Evolutionary conservation across 352 stramenopile genomes (phyloP).

Genomic region (Phytophthora boehmeriae): DNA sequence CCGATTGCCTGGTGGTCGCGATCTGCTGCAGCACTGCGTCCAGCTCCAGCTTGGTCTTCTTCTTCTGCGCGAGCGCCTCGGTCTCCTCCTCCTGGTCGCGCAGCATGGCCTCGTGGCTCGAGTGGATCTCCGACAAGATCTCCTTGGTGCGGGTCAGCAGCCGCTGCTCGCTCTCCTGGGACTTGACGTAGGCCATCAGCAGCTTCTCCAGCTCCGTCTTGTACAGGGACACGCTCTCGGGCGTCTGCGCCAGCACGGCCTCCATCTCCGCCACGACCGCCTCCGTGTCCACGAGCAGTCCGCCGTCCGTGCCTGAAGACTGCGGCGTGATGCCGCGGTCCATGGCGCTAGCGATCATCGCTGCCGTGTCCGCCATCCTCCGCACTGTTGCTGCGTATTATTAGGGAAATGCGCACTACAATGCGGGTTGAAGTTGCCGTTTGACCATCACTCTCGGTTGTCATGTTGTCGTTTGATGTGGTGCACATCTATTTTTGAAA

Average conservation of each 20-base stretch:
- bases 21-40: conserved; percentile 75
- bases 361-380: conserved; percentile 13
- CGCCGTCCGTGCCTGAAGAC: conserved; percentile 12
- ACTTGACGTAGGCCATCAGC: conserved; percentile 74
- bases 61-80: conserved; percentile 70
- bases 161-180: conserved; percentile 81
- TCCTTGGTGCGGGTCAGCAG: conserved; percentile 73
- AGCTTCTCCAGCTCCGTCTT: conserved; percentile 84
- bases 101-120: conserved; percentile 73
- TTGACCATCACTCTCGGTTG: conserved; percentile 7
- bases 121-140: conserved; percentile 77
- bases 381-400: not conserved
- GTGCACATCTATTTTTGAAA: no score
- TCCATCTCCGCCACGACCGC: conserved; percentile 73
- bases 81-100: conserved; percentile 83
- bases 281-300: conserved; percentile 24
- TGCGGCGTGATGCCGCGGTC: conserved; percentile 22
- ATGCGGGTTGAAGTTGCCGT: conserved; percentile 17
- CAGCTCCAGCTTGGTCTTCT: conserved; percentile 74
- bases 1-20: conserved; percentile 53
- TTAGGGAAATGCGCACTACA: conserved; percentile 10
- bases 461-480: conserved; percentile 26
- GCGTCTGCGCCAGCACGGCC: conserved; percentile 65
- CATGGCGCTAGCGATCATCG: conserved; percentile 1
- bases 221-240: conserved; percentile 75